These are phyloP conservation scores for Panellus pusillus DNA, from an alignment of 768 basidiomycete species.

Conservation along the genomic window DNA sequence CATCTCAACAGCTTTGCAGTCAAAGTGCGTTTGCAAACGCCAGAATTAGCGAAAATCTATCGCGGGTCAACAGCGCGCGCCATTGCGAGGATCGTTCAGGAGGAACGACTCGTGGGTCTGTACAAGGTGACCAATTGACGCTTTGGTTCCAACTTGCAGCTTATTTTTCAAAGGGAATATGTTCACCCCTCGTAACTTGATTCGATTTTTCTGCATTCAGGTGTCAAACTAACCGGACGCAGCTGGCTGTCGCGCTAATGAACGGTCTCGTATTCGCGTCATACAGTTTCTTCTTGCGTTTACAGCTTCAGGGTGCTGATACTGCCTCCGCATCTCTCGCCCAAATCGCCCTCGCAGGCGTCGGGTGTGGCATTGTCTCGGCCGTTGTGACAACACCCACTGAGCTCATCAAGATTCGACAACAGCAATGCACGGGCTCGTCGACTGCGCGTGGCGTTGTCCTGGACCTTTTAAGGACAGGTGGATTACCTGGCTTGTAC, in stretches of 20 bases:
- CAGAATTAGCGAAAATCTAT: slow-evolving; percentile 56
- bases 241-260: slow-evolving; percentile 73
- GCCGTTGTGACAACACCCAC: slow-evolving; percentile 83
- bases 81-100: slow-evolving; percentile 62
- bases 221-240: not conserved
- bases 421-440: slow-evolving; percentile 55
- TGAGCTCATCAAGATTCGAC: slow-evolving; percentile 86
- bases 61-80: slow-evolving; percentile 60
- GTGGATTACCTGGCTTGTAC: slow-evolving; percentile 70
- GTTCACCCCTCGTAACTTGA: slow-evolving; percentile 58
- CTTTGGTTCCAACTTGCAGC: no score
- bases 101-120: slow-evolving; percentile 67
- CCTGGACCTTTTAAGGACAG: slow-evolving; percentile 49
- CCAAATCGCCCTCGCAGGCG: slow-evolving; percentile 78
- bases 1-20: slow-evolving; percentile 40
- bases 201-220: not conserved
- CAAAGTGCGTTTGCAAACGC: slow-evolving; percentile 80
- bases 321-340: slow-evolving; percentile 56
- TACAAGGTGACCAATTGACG: slow-evolving; percentile 42
- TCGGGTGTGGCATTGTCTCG: slow-evolving; percentile 75
- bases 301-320: slow-evolving; percentile 51
- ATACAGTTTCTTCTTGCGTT: slow-evolving; percentile 75
- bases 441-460: slow-evolving; percentile 56
- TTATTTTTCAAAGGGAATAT: slow-evolving; percentile 45
- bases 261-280: slow-evolving; percentile 88